Evolutionary conservation across 2,329 filamentous ascomycete species (phyloP).

Genomic region (Mollisiaceae sp.): DNA sequence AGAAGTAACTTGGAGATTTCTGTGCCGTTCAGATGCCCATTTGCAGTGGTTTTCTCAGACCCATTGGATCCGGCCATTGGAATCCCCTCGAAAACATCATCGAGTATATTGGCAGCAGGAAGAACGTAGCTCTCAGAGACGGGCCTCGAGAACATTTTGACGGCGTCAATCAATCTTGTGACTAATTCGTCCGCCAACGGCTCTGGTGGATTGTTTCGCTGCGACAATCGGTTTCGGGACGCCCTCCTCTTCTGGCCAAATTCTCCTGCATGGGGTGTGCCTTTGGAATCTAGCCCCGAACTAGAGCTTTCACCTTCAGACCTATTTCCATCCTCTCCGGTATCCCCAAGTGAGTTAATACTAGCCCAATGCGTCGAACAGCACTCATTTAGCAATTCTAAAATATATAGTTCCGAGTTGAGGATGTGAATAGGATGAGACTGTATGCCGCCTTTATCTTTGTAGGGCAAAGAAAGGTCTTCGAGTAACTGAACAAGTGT

Average conservation of each 20-base stretch:
- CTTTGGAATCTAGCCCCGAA: slow-evolving; percentile 27
- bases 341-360: slow-evolving; percentile 42
- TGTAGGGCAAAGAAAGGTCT: slow-evolving; percentile 61
- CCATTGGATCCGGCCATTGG: slow-evolving; percentile 41
- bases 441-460: slow-evolving; percentile 52
- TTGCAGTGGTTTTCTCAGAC: slow-evolving; percentile 36
- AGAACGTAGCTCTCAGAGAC: slow-evolving; percentile 62
- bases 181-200: slow-evolving; percentile 57
- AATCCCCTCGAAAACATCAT: slow-evolving; percentile 47
- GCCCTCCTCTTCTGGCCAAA: slow-evolving; percentile 34
- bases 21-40: slow-evolving; percentile 37
- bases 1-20: slow-evolving; percentile 39
- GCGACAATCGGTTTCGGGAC: slow-evolving; percentile 35
- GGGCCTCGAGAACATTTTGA: slow-evolving; percentile 63
- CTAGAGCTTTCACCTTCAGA: slow-evolving; percentile 35
- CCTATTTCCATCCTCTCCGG: slow-evolving; percentile 29
- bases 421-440: slow-evolving; percentile 64
- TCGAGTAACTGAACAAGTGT: slow-evolving; percentile 62
- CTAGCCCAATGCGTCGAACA: slow-evolving; percentile 65
- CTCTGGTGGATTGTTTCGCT: slow-evolving; percentile 35
- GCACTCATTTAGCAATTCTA: slow-evolving; percentile 68
- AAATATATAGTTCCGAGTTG: slow-evolving; percentile 67
- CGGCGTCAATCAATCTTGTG: slow-evolving; percentile 57
- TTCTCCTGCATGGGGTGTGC: slow-evolving; percentile 6
- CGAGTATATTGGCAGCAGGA: slow-evolving; percentile 61